phyloP scores from a whole-genome alignment of 768 basidiomycete species.

The Lentinula aciculospora region DNA sequence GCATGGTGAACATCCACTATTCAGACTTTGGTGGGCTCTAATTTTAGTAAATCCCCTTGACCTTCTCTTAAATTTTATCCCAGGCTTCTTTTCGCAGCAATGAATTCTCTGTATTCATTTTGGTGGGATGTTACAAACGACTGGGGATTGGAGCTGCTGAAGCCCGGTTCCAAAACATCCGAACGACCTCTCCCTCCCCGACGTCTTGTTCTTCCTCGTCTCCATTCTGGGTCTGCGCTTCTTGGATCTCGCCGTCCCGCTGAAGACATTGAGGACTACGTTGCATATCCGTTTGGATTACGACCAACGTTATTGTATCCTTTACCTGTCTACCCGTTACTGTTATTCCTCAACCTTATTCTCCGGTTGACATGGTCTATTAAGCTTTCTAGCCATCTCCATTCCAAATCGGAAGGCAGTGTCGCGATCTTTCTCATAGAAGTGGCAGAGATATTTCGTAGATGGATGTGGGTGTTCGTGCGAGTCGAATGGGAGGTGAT shows the following conservation, averaged over 20 bases:
- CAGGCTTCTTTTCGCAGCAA: slow-evolving; percentile 77
- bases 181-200: slow-evolving; percentile 29
- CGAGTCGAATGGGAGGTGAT: slow-evolving; percentile 96
- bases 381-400: slow-evolving; percentile 11
- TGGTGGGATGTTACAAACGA: slow-evolving; percentile 99
- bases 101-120: slow-evolving; percentile 94
- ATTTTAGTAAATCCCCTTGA: not conserved
- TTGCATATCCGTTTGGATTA: slow-evolving; percentile 61
- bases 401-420: slow-evolving; percentile 52
- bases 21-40: slow-evolving; percentile 71
- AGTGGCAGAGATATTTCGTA: slow-evolving; percentile 77
- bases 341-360: slow-evolving; percentile 9
- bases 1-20: slow-evolving; percentile 74
- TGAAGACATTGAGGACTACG: slow-evolving; percentile 16
- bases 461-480: slow-evolving; percentile 99
- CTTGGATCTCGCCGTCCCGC: slow-evolving; percentile 13
- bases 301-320: slow-evolving; percentile 75
- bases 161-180: slow-evolving; percentile 22
- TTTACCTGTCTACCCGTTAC: slow-evolving; percentile 75
- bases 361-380: slow-evolving; percentile 12
- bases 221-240: slow-evolving; percentile 32
- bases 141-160: slow-evolving; percentile 86
- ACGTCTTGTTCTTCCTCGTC: slow-evolving; percentile 39
- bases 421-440: slow-evolving; percentile 86
- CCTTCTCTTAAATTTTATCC: not conserved